Evolutionary conservation across 192 early-diverging fungal species (phyloP).

Genomic region (Coemansia sp.): DNA sequence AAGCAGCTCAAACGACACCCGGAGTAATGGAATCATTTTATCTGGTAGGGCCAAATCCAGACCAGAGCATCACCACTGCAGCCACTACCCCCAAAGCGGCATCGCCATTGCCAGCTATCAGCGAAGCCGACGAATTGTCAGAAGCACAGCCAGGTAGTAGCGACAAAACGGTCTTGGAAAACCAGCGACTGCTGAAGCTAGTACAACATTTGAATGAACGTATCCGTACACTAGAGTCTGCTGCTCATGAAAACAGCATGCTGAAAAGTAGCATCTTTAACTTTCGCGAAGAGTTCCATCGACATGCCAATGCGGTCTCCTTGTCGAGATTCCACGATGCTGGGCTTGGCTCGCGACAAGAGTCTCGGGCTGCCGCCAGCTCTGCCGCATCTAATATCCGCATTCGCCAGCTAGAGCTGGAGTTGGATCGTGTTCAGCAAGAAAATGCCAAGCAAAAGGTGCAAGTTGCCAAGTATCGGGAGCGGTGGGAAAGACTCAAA

Average conservation of each 20-base stretch:
- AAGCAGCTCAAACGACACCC: conserved; percentile 9
- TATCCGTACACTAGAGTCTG: conserved; percentile 40
- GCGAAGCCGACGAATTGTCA: conserved; percentile 20
- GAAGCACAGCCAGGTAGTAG: background rate
- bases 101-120: conserved; percentile 20
- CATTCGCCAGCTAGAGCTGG: conserved; percentile 28
- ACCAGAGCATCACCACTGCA: conserved; percentile 24
- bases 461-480: conserved; percentile 47
- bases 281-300: conserved; percentile 52
- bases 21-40: conserved; percentile 53
- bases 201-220: conserved; percentile 32
- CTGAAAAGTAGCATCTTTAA: conserved; percentile 54
- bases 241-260: conserved; percentile 54
- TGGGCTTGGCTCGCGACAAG: conserved; percentile 7
- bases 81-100: conserved; percentile 14
- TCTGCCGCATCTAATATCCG: conserved; percentile 6
- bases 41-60: conserved; percentile 38
- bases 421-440: conserved; percentile 26
- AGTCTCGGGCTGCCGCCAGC: background rate
- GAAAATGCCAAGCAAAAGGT: conserved; percentile 42
- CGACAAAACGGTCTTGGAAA: conserved; percentile 20
- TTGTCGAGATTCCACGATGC: conserved; percentile 29
- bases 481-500: conserved; percentile 52
- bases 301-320: conserved; percentile 42
- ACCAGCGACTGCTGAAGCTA: conserved; percentile 24